Percentiles rank a stretch among this genome's conserved stretches.
phyloP scores from a whole-genome alignment of 345 rosid species.

The Passiflora organensis region DNA sequence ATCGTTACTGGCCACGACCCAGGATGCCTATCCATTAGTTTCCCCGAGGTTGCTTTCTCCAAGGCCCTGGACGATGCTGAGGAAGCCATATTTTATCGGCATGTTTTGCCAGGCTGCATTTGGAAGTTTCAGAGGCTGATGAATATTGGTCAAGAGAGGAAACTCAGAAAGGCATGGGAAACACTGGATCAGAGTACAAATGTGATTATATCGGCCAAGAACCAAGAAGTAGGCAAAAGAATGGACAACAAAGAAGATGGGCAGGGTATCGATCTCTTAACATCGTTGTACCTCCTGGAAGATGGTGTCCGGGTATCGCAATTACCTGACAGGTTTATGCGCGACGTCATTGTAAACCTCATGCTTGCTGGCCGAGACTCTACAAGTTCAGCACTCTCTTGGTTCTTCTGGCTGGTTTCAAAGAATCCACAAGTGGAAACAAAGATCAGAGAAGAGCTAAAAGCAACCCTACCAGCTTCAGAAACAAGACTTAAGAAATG shows the following conservation, averaged over 20 bases:
- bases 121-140: constrained; percentile 63
- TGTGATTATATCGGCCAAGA: constrained; percentile 37
- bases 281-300: constrained; percentile 33
- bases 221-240: constrained; percentile 16
- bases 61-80: constrained; percentile 54
- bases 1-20: constrained; percentile 57
- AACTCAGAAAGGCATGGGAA: constrained; percentile 37
- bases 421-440: constrained; percentile 28
- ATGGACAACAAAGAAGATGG: neutral
- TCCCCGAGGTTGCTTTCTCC: constrained; percentile 36
- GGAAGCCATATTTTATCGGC: constrained; percentile 52
- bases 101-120: constrained; percentile 40
- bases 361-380: constrained; percentile 68
- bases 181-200: constrained; percentile 31
- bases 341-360: constrained; percentile 62
- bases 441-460: constrained; percentile 38
- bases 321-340: constrained; percentile 41
- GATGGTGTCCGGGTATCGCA: constrained; percentile 13
- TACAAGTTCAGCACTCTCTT: no score
- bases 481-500: constrained; percentile 20
- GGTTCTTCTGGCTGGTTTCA: constrained; percentile 65
- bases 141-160: constrained; percentile 54
- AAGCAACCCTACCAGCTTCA: constrained; percentile 5
- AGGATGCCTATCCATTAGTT: constrained; percentile 40
- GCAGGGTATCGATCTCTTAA: constrained; percentile 39